Evolutionary conservation across 2,329 filamentous ascomycete genomes (phyloP), one percentile per base, ranked within the genome.

Genomic region (Cryphonectria nitschkei): DNA sequence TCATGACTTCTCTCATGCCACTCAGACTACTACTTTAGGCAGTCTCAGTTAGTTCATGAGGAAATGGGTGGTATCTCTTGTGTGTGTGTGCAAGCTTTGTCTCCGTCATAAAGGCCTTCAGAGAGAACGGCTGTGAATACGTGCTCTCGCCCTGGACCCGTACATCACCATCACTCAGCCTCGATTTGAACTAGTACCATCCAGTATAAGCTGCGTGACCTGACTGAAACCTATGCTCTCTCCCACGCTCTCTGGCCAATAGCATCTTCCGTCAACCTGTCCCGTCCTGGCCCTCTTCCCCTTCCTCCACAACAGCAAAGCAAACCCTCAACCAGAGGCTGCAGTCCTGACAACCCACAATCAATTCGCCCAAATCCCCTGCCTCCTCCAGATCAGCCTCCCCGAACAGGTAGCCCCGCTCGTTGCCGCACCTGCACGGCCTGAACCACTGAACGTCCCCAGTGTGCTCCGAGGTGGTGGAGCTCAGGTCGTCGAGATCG

Each of bases 251-350:
- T 29, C 43, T 39, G 22, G 5, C 13, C 63, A 39, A 11, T 19
- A 37, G 34, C 8, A 32, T 9, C 26, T 37, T 43, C 52, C 41
- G 46, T 63, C 39, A 63, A 62, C 65, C 29, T 73, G 32, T 6
- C 58, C 70, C 19, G 16, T 61, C n/a, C 58, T 64, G 19, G 67
- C 73, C 19, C 56, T 69, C 70, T 16, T 78, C 77, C 0, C 75
- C 78, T 11, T 82, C 79, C 16, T 82, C 85, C 39, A 88, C 79
- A 19, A 89, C 83, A 11, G 86, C 88, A 81, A 91, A 92, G 66
- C 89, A 84, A 52, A 92, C 88, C 69, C 86, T 85, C 67, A 92
- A 78, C 89, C 89, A 92, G 62, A 92, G 81, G 76, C 89, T 92
- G 74, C 90, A 92, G 75, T 91, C 89, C 69, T 84, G 82, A 76